Evolutionary conservation across 2,329 filamentous ascomycete species (phyloP).

Genomic region (Pestalotiopsis sp.): DNA sequence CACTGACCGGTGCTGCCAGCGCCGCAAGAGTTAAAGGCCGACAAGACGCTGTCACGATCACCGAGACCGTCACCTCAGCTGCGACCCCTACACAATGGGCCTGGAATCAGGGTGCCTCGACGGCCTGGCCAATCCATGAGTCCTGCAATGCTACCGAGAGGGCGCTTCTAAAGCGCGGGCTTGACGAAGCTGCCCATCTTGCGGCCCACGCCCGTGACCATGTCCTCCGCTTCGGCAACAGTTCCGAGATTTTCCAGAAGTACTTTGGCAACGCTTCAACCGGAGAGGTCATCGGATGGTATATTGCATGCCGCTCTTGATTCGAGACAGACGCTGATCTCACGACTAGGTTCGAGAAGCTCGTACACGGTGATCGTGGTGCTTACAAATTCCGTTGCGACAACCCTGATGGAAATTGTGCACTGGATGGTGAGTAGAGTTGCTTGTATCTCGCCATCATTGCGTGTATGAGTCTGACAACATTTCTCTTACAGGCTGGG

Average conservation of each 20-base stretch:
- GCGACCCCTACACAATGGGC: constrained; percentile 11
- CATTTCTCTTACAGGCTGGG: constrained; percentile 51
- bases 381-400: constrained; percentile 68
- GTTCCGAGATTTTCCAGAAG: constrained; percentile 61
- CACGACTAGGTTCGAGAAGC: constrained; percentile 43
- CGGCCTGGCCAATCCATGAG: constrained; percentile 54
- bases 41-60: constrained; percentile 16
- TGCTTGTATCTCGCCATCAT: background rate
- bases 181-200: constrained; percentile 60
- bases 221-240: constrained; percentile 57
- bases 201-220: constrained; percentile 65
- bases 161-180: constrained; percentile 54
- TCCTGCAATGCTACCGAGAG: constrained; percentile 67
- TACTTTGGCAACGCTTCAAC: constrained; percentile 67
- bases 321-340: background rate
- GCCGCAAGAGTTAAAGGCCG: constrained; percentile 11
- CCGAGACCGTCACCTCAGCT: constrained; percentile 11
- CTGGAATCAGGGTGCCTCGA: constrained; percentile 21
- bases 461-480: background rate
- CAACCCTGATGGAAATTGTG: constrained; percentile 67
- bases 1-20: background rate
- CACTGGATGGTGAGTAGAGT: constrained; percentile 39
- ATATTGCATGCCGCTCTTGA: background rate
- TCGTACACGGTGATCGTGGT: constrained; percentile 59
- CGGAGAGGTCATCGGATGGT: constrained; percentile 62